These are phyloP conservation scores for Zelopaecilomyces penicillatus DNA, from an alignment of 2,329 filamentous ascomycete species.

Conservation along the genomic window DNA sequence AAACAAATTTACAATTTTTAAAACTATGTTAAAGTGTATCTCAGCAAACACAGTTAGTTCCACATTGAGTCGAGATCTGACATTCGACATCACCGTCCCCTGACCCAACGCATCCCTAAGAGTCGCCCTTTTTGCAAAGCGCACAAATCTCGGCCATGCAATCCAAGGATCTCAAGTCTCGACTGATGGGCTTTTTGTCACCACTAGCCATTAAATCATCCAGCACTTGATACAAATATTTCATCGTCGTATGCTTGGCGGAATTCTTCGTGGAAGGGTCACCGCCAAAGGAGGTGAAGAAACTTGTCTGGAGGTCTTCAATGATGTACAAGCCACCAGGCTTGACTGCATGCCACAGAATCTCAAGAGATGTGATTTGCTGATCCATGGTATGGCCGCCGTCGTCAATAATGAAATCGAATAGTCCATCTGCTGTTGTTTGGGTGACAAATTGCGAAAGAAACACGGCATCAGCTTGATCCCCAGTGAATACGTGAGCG, in stretches of 20 bases:
- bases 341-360: slow-evolving; percentile 27
- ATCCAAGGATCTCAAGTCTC: slow-evolving; percentile 18
- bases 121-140: slow-evolving; percentile 16
- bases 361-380: slow-evolving; percentile 26
- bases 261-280: slow-evolving; percentile 14
- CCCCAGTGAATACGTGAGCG: slow-evolving; percentile 30
- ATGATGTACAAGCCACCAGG: slow-evolving; percentile 28
- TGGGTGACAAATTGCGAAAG: slow-evolving; percentile 25
- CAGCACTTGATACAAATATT: slow-evolving; percentile 19
- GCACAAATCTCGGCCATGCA: slow-evolving; percentile 22
- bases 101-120: not conserved
- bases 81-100: too few relatives aligned
- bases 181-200: slow-evolving; percentile 14
- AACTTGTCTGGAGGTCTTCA: slow-evolving; percentile 26
- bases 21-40: too few relatives aligned
- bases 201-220: slow-evolving; percentile 17
- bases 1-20: too few relatives aligned
- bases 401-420: slow-evolving; percentile 34
- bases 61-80: too few relatives aligned
- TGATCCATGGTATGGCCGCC: slow-evolving; percentile 30
- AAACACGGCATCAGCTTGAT: slow-evolving; percentile 29
- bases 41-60: too few relatives aligned
- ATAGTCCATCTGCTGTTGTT: slow-evolving; percentile 20
- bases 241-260: slow-evolving; percentile 17
- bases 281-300: slow-evolving; percentile 16